phyloP scores from a whole-genome alignment of 2,329 filamentous ascomycete species.

The Fusarium miscanthi region DNA sequence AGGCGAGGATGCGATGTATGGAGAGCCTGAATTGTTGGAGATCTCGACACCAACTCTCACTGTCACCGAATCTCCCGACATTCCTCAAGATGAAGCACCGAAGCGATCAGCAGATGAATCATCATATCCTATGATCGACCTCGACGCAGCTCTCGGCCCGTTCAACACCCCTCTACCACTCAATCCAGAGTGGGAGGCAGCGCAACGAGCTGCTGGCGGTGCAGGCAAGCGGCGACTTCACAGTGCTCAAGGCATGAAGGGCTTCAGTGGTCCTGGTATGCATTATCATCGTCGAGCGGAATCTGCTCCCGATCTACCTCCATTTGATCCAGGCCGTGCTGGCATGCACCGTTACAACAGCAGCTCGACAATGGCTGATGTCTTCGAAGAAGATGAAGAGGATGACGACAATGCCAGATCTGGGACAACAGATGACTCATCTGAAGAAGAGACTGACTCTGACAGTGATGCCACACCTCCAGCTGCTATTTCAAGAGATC shows the following conservation, averaged over 20 bases:
- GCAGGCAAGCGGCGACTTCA: conserved; percentile 75
- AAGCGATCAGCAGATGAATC: conserved; percentile 67
- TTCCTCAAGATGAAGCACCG: conserved; percentile 47
- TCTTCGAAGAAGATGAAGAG: conserved; percentile 87
- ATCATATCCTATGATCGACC: conserved; percentile 85
- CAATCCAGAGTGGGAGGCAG: conserved; percentile 74
- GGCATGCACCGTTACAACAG: conserved; percentile 72
- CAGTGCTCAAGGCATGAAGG: conserved; percentile 77
- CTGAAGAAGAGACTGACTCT: conserved; percentile 63
- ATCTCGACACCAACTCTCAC: conserved; percentile 54
- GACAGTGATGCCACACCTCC: conserved; percentile 53
- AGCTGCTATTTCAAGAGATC: conserved; percentile 38
- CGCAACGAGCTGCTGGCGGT: conserved; percentile 67
- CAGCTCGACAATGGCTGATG: conserved; percentile 82
- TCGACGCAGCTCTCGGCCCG: conserved; percentile 92
- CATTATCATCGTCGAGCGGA: conserved; percentile 83
- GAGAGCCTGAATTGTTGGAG: conserved; percentile 40
- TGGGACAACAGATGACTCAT: conserved; percentile 48
- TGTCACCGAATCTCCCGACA: conserved; percentile 54
- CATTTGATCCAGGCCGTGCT: conserved; percentile 73
- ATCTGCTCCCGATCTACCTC: conserved; percentile 81
- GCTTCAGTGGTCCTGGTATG: conserved; percentile 75
- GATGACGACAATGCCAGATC: conserved; percentile 62
- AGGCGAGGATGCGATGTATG: conserved; percentile 47
- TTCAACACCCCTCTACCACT: conserved; percentile 82